A percentile compares a stretch with the other conserved stretches of the same genome.
phyloP scores from a whole-genome alignment of 2,329 filamentous ascomycete genomes.

The Rhytidhysteron rufulum region DNA sequence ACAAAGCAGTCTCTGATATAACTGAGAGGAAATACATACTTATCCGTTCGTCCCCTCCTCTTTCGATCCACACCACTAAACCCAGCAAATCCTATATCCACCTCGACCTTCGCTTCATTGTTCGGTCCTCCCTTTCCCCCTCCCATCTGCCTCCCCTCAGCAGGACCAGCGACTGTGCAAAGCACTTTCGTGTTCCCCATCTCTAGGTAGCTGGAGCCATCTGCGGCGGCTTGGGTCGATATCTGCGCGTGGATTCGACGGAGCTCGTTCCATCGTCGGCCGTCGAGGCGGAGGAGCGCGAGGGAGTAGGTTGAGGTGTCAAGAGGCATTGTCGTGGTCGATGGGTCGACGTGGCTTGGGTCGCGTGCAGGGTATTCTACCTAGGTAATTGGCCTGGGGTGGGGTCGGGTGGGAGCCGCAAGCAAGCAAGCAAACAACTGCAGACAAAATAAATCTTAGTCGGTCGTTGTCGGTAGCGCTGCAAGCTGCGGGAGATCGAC shows the following conservation, averaged over 20 bases:
- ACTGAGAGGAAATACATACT: constrained; percentile 52
- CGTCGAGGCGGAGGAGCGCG: constrained; percentile 62
- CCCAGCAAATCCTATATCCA: constrained; percentile 80
- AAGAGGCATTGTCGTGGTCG: constrained; percentile 83
- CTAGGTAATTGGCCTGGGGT: no score
- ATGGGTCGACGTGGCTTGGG: neutral
- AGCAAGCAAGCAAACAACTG: no score
- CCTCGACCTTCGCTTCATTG: constrained; percentile 64
- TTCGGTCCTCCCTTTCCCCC: constrained; percentile 44
- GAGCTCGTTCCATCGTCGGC: constrained; percentile 97
- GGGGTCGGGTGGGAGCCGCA: no score
- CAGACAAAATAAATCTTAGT: no score
- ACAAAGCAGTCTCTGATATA: neutral
- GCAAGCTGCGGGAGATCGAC: no score
- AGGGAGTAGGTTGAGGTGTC: constrained; percentile 90
- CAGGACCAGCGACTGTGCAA: constrained; percentile 83
- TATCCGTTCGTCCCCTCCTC: constrained; percentile 70
- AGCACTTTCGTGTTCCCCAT: constrained; percentile 98
- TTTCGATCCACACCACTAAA: constrained; percentile 86
- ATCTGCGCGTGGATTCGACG: constrained; percentile 85
- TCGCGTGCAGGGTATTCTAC: no score
- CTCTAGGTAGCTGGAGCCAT: constrained; percentile 89
- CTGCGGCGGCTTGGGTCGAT: constrained; percentile 84
- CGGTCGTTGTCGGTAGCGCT: no score
- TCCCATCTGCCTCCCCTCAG: constrained; percentile 59